phyloP scores from a whole-genome alignment of 164 flowering plant genomes.

The Magnolia kwangsiensis region DNA sequence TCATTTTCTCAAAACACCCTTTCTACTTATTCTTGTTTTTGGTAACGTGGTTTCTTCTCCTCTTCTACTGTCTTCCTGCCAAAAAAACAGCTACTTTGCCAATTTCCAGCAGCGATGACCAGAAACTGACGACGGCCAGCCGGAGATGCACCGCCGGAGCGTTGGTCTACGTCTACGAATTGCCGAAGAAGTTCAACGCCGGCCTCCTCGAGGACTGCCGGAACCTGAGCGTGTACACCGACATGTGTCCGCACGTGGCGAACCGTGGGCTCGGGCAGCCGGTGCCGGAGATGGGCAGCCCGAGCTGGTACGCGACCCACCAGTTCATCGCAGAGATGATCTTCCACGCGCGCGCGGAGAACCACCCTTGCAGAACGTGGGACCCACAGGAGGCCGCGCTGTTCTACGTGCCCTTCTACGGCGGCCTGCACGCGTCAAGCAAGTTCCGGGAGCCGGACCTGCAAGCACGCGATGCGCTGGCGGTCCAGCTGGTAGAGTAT shows the following conservation, averaged over 20 bases:
- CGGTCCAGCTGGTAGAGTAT: slow-evolving; percentile 30
- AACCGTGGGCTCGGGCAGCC: slow-evolving; percentile 54
- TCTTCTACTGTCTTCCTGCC: slow-evolving; percentile 3
- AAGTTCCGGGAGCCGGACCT: slow-evolving; percentile 35
- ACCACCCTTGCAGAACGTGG: slow-evolving; percentile 29
- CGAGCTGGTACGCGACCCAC: slow-evolving; percentile 49
- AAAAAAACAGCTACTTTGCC: not conserved
- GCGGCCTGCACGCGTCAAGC: slow-evolving; percentile 43
- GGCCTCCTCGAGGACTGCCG: slow-evolving; percentile 38
- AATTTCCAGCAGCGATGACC: not conserved
- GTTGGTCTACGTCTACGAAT: slow-evolving; percentile 36
- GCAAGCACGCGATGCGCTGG: slow-evolving; percentile 30
- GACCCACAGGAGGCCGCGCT: slow-evolving; percentile 16
- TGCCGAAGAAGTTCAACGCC: slow-evolving; percentile 45
- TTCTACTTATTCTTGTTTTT: slow-evolving; percentile 10
- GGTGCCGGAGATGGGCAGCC: not conserved
- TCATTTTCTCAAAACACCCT: not conserved
- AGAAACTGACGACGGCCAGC: not conserved
- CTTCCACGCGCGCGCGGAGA: slow-evolving; percentile 37
- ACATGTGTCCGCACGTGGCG: slow-evolving; percentile 58
- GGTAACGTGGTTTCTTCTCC: slow-evolving; percentile 12
- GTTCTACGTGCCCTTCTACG: slow-evolving; percentile 37
- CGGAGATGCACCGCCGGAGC: slow-evolving; percentile 7
- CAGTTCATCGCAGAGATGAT: slow-evolving; percentile 60
- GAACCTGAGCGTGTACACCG: slow-evolving; percentile 41